Conservation (phyloP, 345 rosid genomes). For the Carallia pectinifolia region DNA sequence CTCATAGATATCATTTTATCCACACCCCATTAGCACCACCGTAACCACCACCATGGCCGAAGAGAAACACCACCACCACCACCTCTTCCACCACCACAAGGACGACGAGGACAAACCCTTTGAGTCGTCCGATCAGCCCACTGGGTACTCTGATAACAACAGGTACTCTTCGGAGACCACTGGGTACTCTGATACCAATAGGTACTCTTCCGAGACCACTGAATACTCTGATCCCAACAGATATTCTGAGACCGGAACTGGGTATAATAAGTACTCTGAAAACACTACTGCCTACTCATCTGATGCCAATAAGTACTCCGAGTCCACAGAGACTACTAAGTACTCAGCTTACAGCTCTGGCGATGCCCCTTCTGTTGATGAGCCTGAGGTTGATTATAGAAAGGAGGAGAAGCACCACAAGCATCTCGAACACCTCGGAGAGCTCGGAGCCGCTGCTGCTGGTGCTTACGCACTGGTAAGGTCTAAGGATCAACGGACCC, state of each 20-base stretch:
- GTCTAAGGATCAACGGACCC: no score
- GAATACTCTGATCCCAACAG: neutral
- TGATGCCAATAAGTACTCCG: neutral
- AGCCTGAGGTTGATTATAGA: conserved; percentile 29
- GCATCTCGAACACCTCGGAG: conserved; percentile 50
- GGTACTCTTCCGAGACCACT: conserved; percentile 8
- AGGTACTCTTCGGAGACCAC: neutral
- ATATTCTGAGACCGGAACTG: conserved; percentile 8
- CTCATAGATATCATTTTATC: no score
- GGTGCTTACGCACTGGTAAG: conserved; percentile 56
- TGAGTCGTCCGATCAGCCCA: conserved; percentile 2
- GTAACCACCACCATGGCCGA: conserved; percentile 37
- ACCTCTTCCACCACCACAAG: conserved; percentile 48
- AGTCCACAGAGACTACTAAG: neutral
- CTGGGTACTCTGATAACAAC: conserved; percentile 15
- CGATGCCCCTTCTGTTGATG: neutral
- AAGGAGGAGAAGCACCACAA: conserved; percentile 70
- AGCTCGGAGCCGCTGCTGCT: conserved; percentile 41
- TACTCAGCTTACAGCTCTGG: neutral
- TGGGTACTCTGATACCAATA: neutral
- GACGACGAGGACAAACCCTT: conserved; percentile 31
- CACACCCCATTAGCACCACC: conserved; percentile 34
- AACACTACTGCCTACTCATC: neutral
- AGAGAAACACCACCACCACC: conserved; percentile 44
- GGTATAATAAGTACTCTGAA: neutral